Evolutionary conservation across 2,329 filamentous ascomycete species (phyloP).

Genomic region (Cercospora zeina): DNA sequence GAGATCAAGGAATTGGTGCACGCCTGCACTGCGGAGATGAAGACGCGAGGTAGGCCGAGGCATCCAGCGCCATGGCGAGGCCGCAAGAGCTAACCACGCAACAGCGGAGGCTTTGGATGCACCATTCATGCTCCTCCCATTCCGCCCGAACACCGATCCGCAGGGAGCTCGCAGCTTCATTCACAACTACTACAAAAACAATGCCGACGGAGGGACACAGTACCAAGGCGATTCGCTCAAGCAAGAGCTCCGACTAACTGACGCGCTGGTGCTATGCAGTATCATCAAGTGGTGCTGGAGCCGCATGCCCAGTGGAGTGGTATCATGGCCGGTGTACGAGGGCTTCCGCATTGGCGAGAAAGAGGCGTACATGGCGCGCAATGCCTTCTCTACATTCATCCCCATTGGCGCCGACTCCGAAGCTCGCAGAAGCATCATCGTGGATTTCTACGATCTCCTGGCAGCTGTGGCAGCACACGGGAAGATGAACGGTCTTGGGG

Average conservation of each 20-base stretch:
- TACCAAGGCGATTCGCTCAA: constrained; percentile 68
- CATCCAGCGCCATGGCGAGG: neutral
- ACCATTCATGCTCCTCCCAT: constrained; percentile 90
- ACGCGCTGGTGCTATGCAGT: constrained; percentile 92
- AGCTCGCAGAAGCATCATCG: constrained; percentile 82
- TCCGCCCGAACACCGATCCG: constrained; percentile 83
- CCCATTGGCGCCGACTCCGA: constrained; percentile 88
- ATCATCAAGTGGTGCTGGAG: constrained; percentile 99
- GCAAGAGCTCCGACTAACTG: constrained; percentile 87
- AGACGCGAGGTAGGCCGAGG: constrained; percentile 74
- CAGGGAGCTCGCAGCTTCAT: constrained; percentile 90
- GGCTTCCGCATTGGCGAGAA: constrained; percentile 92
- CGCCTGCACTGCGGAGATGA: constrained; percentile 86
- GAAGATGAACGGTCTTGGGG: constrained; percentile 89
- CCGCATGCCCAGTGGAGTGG: constrained; percentile 82
- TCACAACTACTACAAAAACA: constrained; percentile 82
- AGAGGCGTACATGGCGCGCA: constrained; percentile 86
- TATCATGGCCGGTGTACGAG: constrained; percentile 96
- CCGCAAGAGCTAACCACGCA: constrained; percentile 18
- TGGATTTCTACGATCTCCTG: constrained; percentile 93
- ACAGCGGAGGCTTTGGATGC: constrained; percentile 71
- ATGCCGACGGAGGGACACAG: constrained; percentile 58
- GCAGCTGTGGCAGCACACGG: constrained; percentile 88
- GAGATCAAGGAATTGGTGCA: constrained; percentile 86
- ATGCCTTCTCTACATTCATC: constrained; percentile 95